phyloP scores from a whole-genome alignment of 306 rosid genomes.

The Senna siamea region DNA sequence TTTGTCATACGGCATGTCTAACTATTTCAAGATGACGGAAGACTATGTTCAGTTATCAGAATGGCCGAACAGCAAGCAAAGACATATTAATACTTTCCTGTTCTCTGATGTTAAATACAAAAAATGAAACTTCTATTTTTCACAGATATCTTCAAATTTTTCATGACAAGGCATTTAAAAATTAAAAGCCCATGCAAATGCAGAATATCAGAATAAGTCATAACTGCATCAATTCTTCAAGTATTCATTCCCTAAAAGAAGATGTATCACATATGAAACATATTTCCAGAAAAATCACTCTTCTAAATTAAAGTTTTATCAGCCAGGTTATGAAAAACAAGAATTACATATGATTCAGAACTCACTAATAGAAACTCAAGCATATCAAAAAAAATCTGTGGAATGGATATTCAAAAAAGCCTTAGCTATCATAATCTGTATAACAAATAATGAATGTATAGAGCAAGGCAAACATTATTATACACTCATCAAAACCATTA shows the following conservation, averaged over 20 bases:
- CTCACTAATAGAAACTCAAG: neutral
- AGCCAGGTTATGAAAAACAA: neutral
- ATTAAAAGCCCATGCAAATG: neutral
- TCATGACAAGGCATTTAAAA: neutral
- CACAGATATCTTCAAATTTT: neutral
- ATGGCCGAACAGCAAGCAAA: conserved; percentile 32
- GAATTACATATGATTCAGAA: neutral
- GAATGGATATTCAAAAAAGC: neutral
- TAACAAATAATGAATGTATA: conserved; percentile 29
- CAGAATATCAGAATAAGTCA: neutral
- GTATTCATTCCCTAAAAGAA: conserved; percentile 5
- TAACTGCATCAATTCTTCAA: neutral
- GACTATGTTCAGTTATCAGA: neutral
- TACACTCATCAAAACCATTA: conserved; percentile 32
- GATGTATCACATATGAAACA: conserved; percentile 1
- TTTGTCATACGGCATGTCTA: neutral
- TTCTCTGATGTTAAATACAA: neutral
- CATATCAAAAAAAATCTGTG: neutral
- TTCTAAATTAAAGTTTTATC: neutral
- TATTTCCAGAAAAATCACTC: neutral
- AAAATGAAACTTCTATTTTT: neutral
- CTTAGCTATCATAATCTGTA: conserved; percentile 1
- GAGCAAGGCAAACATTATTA: conserved; percentile 26
- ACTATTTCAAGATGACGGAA: neutral
- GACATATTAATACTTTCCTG: conserved; percentile 20